Percentiles rank a stretch among this genome's conserved stretches.
phyloP scores from a whole-genome alignment of 1,284 basidiomycete species.

The Sporisorium scitamineum region DNA sequence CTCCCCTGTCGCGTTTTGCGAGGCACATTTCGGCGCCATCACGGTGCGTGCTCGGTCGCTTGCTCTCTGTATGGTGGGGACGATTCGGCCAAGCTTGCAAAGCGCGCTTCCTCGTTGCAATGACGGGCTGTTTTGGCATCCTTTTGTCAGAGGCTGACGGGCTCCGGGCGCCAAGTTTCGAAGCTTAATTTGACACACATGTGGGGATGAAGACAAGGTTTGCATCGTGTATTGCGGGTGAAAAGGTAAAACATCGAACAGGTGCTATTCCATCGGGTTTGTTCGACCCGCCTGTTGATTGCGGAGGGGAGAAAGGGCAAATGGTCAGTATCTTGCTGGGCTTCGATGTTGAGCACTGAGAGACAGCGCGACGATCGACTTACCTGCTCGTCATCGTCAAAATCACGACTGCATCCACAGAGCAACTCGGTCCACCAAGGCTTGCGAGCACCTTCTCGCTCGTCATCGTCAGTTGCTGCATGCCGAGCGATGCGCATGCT shows the following conservation, averaged over 20 bases:
- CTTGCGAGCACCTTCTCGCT: conserved; percentile 24
- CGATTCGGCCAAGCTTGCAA: too few relatives aligned
- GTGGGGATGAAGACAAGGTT: neutral
- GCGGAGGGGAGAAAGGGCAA: neutral
- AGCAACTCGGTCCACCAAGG: conserved; percentile 59
- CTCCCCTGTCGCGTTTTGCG: neutral
- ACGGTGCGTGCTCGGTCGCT: conserved; percentile 14
- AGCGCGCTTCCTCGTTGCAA: neutral
- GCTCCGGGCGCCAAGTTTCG: neutral
- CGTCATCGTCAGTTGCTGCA: neutral
- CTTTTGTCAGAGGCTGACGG: neutral
- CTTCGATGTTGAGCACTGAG: neutral
- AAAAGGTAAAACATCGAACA: neutral
- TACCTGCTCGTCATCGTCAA: conserved; percentile 57
- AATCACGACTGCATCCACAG: conserved; percentile 47
- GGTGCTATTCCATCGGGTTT: conserved; percentile 47
- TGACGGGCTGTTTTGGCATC: neutral
- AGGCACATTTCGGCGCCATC: conserved; percentile 10
- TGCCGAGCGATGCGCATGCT: conserved; percentile 21
- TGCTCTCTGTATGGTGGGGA: too few relatives aligned
- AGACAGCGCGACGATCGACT: neutral
- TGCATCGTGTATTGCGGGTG: conserved; percentile 2
- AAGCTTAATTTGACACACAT: neutral
- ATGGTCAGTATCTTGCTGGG: conserved; percentile 2
- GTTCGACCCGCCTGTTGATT: conserved; percentile 40